Percentiles rank a stretch among this genome's conserved stretches.
phyloP scores from a whole-genome alignment of 345 rosid species.

The Laguncularia racemosa region DNA sequence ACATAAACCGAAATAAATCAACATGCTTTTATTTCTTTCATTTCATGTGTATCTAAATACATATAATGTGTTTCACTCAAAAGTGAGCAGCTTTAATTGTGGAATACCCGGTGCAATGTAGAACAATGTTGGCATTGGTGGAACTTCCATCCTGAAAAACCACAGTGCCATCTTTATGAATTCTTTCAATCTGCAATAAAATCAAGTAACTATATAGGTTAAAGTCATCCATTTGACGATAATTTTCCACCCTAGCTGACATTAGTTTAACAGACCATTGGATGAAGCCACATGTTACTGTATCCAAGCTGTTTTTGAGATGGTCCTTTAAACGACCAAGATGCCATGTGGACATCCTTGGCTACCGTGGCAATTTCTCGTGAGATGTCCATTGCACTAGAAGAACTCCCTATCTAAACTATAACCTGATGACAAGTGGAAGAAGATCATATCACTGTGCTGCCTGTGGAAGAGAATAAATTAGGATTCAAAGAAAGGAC shows the following conservation, averaged over 20 bases:
- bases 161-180: slow-evolving; percentile 43
- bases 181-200: slow-evolving; percentile 43
- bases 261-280: slow-evolving; percentile 39
- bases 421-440: slow-evolving; percentile 35
- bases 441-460: not conserved
- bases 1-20: slow-evolving; percentile 1
- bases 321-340: slow-evolving; percentile 44
- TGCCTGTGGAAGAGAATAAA: not conserved
- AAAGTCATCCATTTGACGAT: too few relatives aligned
- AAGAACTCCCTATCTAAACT: slow-evolving; percentile 59
- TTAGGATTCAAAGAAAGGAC: too few relatives aligned
- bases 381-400: slow-evolving; percentile 69
- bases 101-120: slow-evolving; percentile 70
- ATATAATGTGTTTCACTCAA: not conserved
- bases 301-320: slow-evolving; percentile 33
- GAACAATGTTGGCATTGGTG: slow-evolving; percentile 41
- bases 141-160: slow-evolving; percentile 41
- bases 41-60: not conserved
- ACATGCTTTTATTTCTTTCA: not conserved
- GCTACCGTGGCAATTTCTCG: slow-evolving; percentile 59
- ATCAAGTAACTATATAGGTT: too few relatives aligned
- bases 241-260: too few relatives aligned
- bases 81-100: not conserved
- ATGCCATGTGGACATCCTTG: slow-evolving; percentile 75
- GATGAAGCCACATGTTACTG: slow-evolving; percentile 62